Evolutionary conservation across 305 asterid species (phyloP), one percentile per base, ranked within the genome.

Genomic region (Fraxinus angustifolia): DNA sequence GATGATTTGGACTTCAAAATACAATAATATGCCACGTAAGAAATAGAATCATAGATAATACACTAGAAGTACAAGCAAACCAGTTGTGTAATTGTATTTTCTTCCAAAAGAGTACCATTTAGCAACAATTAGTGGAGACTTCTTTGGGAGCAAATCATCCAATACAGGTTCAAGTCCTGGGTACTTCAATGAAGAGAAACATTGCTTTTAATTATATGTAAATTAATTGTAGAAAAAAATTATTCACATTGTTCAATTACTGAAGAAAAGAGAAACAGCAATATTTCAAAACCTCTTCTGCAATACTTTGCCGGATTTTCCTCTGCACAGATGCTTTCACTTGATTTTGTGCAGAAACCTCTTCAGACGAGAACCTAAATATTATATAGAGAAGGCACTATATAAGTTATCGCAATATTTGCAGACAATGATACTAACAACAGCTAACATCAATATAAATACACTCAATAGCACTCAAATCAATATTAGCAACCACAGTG

Each of bases 281-380:
- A 82, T 75, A 83, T 71, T 26, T 23, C 65, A 79, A 79, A 72
- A 93, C 99, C 98, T 95, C 98, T 48, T 95, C 99, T 0, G 91
- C 97, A 79, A 95, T 91, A 85, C 97, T 93, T 86, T 95, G 98
- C 80, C 99, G 92, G 35, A 95, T 95, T 90, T 79, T 93, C 62
- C 99, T 88, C 82, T 95, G 99, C 75, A 95, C 99, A 81, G 98
- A 95, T 78, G 99, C 98, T 95, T 95, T 95, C 82, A 93, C 98
- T 95, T 93, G 99, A 91, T 95, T 95, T 86, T 95, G 99, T 33
- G 94, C 99, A 80, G 99, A 93, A 83, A 95, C 98, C 85, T 95
- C 99, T 84, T 95, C 99, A 34, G 92, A 83, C 78, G 98, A 91
- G 88, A 95, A 95, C 92, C 99, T 95, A 87, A 81, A 82, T 31